phyloP scores from a whole-genome alignment of 2,329 filamentous ascomycete species.

The Neopestalotiopsis rosae region DNA sequence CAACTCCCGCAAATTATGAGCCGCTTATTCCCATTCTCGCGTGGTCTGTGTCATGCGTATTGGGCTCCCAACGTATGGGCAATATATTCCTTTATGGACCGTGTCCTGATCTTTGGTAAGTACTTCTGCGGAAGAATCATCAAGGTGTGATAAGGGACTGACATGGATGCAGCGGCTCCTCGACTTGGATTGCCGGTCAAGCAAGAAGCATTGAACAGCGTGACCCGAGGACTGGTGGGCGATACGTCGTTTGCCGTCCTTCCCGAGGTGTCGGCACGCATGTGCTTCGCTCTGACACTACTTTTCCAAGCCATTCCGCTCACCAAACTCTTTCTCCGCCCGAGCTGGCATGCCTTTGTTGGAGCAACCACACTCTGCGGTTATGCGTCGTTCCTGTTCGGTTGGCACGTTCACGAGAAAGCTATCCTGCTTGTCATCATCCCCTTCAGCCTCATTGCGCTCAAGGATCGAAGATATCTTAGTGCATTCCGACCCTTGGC shows the following conservation, averaged over 20 bases:
- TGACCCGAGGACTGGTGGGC: slow-evolving; percentile 90
- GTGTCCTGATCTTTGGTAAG: slow-evolving; percentile 80
- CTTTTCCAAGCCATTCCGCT: slow-evolving; percentile 82
- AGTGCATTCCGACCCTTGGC: slow-evolving; percentile 90
- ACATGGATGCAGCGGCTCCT: slow-evolving; percentile 70
- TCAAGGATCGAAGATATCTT: slow-evolving; percentile 88
- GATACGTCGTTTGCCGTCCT: slow-evolving; percentile 94
- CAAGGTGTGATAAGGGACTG: slow-evolving; percentile 32
- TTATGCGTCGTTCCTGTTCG: slow-evolving; percentile 95
- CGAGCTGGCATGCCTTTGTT: slow-evolving; percentile 88
- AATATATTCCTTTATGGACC: slow-evolving; percentile 89
- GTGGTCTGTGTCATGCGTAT: slow-evolving; percentile 95
- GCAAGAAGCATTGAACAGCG: slow-evolving; percentile 78
- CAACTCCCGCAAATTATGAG: slow-evolving; percentile 85
- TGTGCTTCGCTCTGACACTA: slow-evolving; percentile 83
- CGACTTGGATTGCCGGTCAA: slow-evolving; percentile 78
- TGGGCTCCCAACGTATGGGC: slow-evolving; percentile 99
- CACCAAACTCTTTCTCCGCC: slow-evolving; percentile 78
- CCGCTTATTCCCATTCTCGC: slow-evolving; percentile 90
- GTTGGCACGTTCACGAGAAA: slow-evolving; percentile 99
- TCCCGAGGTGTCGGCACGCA: slow-evolving; percentile 79
- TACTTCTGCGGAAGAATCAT: slow-evolving; percentile 20
- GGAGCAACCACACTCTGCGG: slow-evolving; percentile 90
- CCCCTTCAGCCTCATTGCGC: slow-evolving; percentile 89
- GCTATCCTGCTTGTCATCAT: slow-evolving; percentile 93